These are phyloP conservation scores for Botryobasidium botryosum DNA, from an alignment of 768 basidiomycete species.

Conservation along the genomic window DNA sequence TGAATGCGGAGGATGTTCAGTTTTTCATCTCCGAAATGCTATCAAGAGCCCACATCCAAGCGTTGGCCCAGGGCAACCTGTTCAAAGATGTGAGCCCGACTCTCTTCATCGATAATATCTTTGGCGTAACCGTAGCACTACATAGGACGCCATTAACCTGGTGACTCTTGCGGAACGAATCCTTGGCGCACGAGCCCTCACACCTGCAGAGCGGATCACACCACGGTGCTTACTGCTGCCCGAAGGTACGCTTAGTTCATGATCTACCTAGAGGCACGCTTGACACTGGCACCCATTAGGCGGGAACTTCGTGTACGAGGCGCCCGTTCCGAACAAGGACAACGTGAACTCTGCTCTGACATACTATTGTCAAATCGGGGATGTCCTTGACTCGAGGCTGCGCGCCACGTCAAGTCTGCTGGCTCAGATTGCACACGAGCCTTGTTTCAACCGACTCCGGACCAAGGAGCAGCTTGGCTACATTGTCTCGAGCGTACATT, in stretches of 20 bases:
- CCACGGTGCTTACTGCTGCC: conserved; percentile 47
- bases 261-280: not conserved
- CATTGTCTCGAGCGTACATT: conserved; percentile 36
- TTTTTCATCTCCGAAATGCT: conserved; percentile 42
- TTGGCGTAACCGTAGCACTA: not conserved
- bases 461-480: conserved; percentile 96
- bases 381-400: conserved; percentile 37
- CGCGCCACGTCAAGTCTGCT: conserved; percentile 59
- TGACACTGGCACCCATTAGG: conserved; percentile 25
- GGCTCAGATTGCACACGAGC: conserved; percentile 74
- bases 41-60: conserved; percentile 46
- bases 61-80: conserved; percentile 72
- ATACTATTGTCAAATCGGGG: conserved; percentile 72
- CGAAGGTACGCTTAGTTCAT: conserved; percentile 29
- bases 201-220: conserved; percentile 34
- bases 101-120: not conserved
- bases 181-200: conserved; percentile 37
- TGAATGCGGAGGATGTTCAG: conserved; percentile 56
- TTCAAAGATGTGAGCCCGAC: conserved; percentile 49
- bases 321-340: conserved; percentile 59
- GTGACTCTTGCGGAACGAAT: conserved; percentile 54
- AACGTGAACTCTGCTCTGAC: conserved; percentile 77
- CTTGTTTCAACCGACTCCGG: conserved; percentile 76
- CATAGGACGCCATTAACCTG: conserved; percentile 61
- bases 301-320: conserved; percentile 48